Conservation (phyloP, 768 basidiomycete species). For the Rhizopogon vesiculosus region DNA sequence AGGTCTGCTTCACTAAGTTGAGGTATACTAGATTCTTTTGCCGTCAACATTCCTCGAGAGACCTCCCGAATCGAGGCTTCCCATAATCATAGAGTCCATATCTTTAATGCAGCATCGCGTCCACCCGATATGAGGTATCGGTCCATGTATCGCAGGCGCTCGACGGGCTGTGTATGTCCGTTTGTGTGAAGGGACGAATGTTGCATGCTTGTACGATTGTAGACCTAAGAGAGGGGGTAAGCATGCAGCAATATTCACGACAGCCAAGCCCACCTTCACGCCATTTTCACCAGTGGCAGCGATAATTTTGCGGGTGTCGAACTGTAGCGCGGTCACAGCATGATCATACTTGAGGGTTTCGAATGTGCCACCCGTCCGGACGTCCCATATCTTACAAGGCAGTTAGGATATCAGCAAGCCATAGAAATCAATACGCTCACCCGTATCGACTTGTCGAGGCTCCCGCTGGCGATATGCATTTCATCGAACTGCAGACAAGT, state of each 20-base stretch:
- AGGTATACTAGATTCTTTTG: constrained; percentile 2
- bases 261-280: constrained; percentile 57
- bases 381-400: constrained; percentile 82
- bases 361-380: constrained; percentile 81
- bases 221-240: constrained; percentile 51
- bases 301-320: constrained; percentile 90
- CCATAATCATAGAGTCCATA: constrained; percentile 77
- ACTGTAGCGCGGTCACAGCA: constrained; percentile 87
- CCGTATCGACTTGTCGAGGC: constrained; percentile 88
- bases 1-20: background rate
- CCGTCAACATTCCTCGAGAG: background rate
- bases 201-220: constrained; percentile 92
- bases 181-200: constrained; percentile 82
- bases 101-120: constrained; percentile 80
- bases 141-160: constrained; percentile 92
- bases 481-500: constrained; percentile 97
- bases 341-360: constrained; percentile 91
- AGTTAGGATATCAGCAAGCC: background rate
- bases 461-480: constrained; percentile 86
- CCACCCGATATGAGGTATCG: constrained; percentile 90
- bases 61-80: background rate
- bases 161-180: constrained; percentile 89
- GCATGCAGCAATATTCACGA: background rate
- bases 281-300: constrained; percentile 93
- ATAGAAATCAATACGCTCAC: constrained; percentile 38